phyloP scores from a whole-genome alignment of 2,329 filamentous ascomycete species.

The Hortaea werneckii region DNA sequence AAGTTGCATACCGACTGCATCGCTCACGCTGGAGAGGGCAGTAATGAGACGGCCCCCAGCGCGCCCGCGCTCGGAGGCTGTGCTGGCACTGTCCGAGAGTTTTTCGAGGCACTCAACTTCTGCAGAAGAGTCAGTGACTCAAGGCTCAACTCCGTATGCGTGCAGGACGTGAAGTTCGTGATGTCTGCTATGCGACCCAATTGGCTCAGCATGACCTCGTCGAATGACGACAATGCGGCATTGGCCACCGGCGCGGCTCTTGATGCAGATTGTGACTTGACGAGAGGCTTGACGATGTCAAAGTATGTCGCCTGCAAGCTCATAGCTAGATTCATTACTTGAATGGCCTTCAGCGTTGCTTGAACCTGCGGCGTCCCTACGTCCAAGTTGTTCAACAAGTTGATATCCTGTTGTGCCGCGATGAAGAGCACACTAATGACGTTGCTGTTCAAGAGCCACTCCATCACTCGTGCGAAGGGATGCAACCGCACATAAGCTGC shows the following conservation, averaged over 20 bases:
- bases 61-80: slow-evolving; percentile 42
- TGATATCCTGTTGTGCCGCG: slow-evolving; percentile 64
- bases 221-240: slow-evolving; percentile 74
- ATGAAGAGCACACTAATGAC: slow-evolving; percentile 71
- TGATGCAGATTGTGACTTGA: slow-evolving; percentile 55
- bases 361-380: slow-evolving; percentile 73
- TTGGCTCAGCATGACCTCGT: slow-evolving; percentile 79
- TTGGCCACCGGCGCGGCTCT: slow-evolving; percentile 57
- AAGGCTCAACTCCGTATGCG: slow-evolving; percentile 69
- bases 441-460: slow-evolving; percentile 94
- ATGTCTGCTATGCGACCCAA: slow-evolving; percentile 70
- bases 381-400: slow-evolving; percentile 60
- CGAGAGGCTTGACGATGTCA: slow-evolving; percentile 70
- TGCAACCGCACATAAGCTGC: slow-evolving; percentile 76
- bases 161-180: slow-evolving; percentile 76
- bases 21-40: slow-evolving; percentile 30
- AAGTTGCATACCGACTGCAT: slow-evolving; percentile 66
- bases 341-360: slow-evolving; percentile 67
- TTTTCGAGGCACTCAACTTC: slow-evolving; percentile 78
- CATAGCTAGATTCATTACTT: slow-evolving; percentile 73
- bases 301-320: slow-evolving; percentile 86
- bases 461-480: slow-evolving; percentile 89
- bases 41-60: slow-evolving; percentile 21
- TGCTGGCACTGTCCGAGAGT: slow-evolving; percentile 59
- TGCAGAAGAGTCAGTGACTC: slow-evolving; percentile 73